Base-by-base conservation (phyloP, 2,329 filamentous ascomycete species). In the Aschersonia sp. region DNA sequence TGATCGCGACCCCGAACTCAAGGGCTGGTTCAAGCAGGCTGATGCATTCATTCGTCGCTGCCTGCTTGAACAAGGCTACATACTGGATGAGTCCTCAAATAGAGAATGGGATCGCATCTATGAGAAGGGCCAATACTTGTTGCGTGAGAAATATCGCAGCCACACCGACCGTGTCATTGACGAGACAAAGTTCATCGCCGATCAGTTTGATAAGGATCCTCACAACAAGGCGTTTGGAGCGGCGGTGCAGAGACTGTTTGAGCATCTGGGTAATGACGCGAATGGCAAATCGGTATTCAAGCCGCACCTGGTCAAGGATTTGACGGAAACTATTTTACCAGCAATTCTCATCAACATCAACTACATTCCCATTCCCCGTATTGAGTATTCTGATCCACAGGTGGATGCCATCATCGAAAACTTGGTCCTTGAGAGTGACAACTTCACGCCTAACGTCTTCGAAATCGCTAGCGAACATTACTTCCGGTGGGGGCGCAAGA, bases 381-480 rank as follows among this genome's bases (percentile, higher is more conserved):
- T 98, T 51, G 92, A 98, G 69, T 92, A 88, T 60, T 83, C 80
- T 1, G 92, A 97, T 57, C 74, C 77, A 2, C 79, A 83, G 72
- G 73, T 94, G 46, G 92, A 98, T 64, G 83, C 83, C 45, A 78
- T 97, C 45, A 78, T 98, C 43, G 92, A 98, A 71, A 98, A 98
- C 64, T 71, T 98, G 9, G 84, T 96, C 43, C 77, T 98, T 46
- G 92, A 98, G 69, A 89, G 87, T 54, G 89, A 97, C 71, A 98
- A 98, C 68, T 81, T 98, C 56, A 87, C 89, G 68, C 92, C 92
- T 53, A 98, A 98, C 57, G 75, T 90, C 5, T 66, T 94, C 40
- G 90, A 98, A 64, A 75, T 97, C 52, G 78, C 81, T 50, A 92
- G 81, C 61, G 89, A 97, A 69, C 92, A 97, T 71, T 94, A 92